Evolutionary conservation across 805 yeast genomes (phyloP), one percentile per base, ranked within the genome.

Genomic region (Candida dajiaensis): DNA sequence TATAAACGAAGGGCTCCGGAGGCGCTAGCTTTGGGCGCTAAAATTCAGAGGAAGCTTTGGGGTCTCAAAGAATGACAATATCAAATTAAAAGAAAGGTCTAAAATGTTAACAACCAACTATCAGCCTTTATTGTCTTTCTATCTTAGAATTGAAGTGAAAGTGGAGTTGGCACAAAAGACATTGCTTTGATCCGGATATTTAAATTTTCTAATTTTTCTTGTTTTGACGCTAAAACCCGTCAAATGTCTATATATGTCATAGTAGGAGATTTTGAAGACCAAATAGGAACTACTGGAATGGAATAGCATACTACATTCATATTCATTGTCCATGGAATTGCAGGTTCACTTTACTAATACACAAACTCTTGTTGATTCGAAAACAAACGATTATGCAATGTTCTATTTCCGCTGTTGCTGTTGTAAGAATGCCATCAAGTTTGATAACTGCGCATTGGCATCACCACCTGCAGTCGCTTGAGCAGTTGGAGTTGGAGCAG

Each of bases 381-480:
- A n/a, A n/a, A n/a, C n/a, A n/a, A 8, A 22, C 23, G 23, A 22
- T 6, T 16, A 8, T 16, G 36, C 36, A 33, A 33, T 13, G 6
- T 16, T 16, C 36, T n/a, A 16, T 33, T 51, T 52, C 45, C 57
- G 52, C 37, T 63, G 65, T 44, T 67, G 72, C 50, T 69, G 70
- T 42, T 69, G 69, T 23, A 71, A 57, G 64, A 71, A 68, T 22
- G 66, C 69, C 71, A 71, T 68, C 46, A 71, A 54, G 28, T 71
- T 66, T 29, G 69, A 69, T 18, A 71, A 52, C 51, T 69, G 73
- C 5, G 72, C 73, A 38, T 69, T 65, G 21, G 70, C 64, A 38
- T 63, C 71, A 41, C 55, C n/a, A n/a, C n/a, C n/a, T n/a, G n/a
- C n/a, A n/a, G n/a, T 60, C 3, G 50, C 43, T 12, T 52, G 42